Evolutionary conservation across 768 basidiomycete genomes (phyloP).

Genomic region (Leccinum barrowsii): DNA sequence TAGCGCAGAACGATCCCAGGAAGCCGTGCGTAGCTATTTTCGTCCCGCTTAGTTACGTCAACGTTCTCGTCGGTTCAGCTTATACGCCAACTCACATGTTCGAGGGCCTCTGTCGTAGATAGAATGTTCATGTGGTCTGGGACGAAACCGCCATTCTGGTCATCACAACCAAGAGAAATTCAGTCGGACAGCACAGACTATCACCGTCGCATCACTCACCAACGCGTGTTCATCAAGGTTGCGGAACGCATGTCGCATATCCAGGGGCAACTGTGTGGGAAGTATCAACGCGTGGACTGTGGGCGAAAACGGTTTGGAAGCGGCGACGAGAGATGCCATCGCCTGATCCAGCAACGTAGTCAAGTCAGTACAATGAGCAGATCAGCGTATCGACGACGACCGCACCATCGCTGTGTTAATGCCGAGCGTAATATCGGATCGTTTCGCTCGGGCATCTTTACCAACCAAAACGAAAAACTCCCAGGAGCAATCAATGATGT

Average conservation of each 20-base stretch:
- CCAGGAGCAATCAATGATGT: slow-evolving; percentile 73
- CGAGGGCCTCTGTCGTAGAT: slow-evolving; percentile 49
- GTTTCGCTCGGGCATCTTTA: slow-evolving; percentile 55
- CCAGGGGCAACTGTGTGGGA: slow-evolving; percentile 71
- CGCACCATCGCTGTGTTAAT: slow-evolving; percentile 55
- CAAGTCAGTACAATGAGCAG: background rate
- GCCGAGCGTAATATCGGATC: slow-evolving; percentile 59
- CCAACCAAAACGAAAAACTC: slow-evolving; percentile 79
- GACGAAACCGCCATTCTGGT: slow-evolving; percentile 46
- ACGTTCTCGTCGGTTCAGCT: background rate
- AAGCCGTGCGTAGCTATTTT: slow-evolving; percentile 48
- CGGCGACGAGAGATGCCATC: slow-evolving; percentile 49
- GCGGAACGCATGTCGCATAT: slow-evolving; percentile 64
- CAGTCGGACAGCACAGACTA: background rate
- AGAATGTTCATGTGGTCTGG: slow-evolving; percentile 82
- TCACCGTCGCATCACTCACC: slow-evolving; percentile 37
- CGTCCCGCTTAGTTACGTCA: slow-evolving; percentile 2
- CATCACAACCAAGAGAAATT: background rate
- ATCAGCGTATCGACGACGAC: background rate
- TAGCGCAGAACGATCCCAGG: slow-evolving; percentile 48
- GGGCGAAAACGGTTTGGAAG: slow-evolving; percentile 62
- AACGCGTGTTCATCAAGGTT: slow-evolving; percentile 60
- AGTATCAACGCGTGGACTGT: slow-evolving; percentile 70
- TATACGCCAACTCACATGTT: slow-evolving; percentile 45
- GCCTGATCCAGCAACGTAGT: slow-evolving; percentile 35